Evolutionary conservation across 2,329 filamentous ascomycete genomes (phyloP), one percentile per base, ranked within the genome.

Genomic region (Colletotrichum chrysophilum): DNA sequence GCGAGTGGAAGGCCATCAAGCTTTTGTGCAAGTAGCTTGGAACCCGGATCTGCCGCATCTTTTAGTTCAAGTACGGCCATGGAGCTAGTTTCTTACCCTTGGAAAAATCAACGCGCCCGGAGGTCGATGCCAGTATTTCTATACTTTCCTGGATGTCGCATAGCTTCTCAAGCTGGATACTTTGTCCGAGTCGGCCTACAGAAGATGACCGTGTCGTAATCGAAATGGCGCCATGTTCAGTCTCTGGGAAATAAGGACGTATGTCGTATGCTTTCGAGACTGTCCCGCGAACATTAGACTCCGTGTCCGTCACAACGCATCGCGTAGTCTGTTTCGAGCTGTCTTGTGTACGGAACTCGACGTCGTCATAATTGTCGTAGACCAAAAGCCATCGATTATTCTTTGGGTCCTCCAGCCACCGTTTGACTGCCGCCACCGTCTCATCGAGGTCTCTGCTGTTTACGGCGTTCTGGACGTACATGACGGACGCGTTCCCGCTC

Each of bases 1-100:
- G 87, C 87, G 34, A 90, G 82, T 14, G 87, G 87, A 32, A 88
- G 83, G 6, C 88, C 85, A 74, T 86, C 84, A 1, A 89, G 84
- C 65, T 80, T 78, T 38, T 78, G 72, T 3, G 81, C 80, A 74
- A 88, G 82, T 16, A 76, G 21, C 36, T 66, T 26, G 16, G 80
- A 80, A 76, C 80, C 80, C 34, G 75, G 26, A 79, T 85, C 82
- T 86, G 71, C 12, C 2, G n/a, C 61, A 12, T 28, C 26, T 30
- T 7, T 48, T 24, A 58, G 24, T 6, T 2, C 10, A 24, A 10
- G 14, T 48, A 48, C 5, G 4, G n/a, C 3, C 0, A 21, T 52
- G 43, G n/a, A 52, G 43, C 43, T 10, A 24, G 24, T 24, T 24
- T 24, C 75, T 76, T 78, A 85, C 84, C 80, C 28, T 82, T 21